These are phyloP conservation scores for Termitomyces sp. DNA, from an alignment of 768 basidiomycete genomes.

Conservation along the genomic window DNA sequence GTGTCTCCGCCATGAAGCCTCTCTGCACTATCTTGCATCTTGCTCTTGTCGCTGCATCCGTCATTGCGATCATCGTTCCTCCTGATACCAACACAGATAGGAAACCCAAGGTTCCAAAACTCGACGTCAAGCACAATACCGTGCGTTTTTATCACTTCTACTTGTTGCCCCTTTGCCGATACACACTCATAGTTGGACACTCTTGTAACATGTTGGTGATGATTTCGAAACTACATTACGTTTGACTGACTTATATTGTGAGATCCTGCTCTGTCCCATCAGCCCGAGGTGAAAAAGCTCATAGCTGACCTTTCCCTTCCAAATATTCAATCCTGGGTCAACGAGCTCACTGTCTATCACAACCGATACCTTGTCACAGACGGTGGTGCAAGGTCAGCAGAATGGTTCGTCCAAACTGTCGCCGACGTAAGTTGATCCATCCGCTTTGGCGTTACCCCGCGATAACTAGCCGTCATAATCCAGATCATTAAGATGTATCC, in stretches of 20 bases:
- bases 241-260: not conserved
- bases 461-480: too few relatives aligned
- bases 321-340: slow-evolving; percentile 23
- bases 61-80: slow-evolving; percentile 11
- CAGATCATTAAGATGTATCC: too few relatives aligned
- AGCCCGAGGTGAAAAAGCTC: too few relatives aligned
- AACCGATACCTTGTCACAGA: too few relatives aligned
- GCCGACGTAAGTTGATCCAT: too few relatives aligned
- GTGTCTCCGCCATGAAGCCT: slow-evolving; percentile 1
- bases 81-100: slow-evolving; percentile 23
- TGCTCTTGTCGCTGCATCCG: not conserved
- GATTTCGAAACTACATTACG: not conserved
- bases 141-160: slow-evolving; percentile 14
- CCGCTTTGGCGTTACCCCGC: too few relatives aligned
- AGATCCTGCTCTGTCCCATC: slow-evolving; percentile 23
- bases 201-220: not conserved
- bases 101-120: slow-evolving; percentile 25
- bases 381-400: too few relatives aligned
- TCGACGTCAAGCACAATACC: slow-evolving; percentile 13
- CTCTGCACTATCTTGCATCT: slow-evolving; percentile 1
- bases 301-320: too few relatives aligned
- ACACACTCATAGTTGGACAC: not conserved
- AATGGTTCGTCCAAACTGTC: too few relatives aligned
- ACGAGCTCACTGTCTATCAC: too few relatives aligned
- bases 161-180: not conserved